Conservation (phyloP, 176 grass and related monocot species). For the Rhipidocladum racemiflorum region DNA sequence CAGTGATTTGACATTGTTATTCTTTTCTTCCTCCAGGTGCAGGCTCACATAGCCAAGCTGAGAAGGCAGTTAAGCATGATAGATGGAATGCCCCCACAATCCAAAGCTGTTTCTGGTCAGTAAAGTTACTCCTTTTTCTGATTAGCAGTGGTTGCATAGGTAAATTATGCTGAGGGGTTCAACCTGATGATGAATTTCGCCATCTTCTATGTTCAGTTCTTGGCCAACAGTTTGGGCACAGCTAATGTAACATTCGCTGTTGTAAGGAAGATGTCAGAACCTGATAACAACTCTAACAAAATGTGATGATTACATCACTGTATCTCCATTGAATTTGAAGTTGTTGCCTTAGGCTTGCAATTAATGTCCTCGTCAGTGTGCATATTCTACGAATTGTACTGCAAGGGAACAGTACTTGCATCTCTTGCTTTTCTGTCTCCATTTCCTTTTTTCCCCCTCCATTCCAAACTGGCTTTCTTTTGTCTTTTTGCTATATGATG, state of each 20-base stretch:
- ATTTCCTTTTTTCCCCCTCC: background rate
- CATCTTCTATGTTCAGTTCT: slow-evolving; percentile 30
- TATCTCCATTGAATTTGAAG: slow-evolving; percentile 9
- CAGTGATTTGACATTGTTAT: slow-evolving; percentile 10
- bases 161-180: background rate
- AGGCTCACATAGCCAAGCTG: slow-evolving; percentile 86
- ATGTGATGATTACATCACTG: background rate
- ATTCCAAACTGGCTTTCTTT: background rate
- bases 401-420: background rate
- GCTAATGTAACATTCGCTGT: slow-evolving; percentile 6
- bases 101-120: slow-evolving; percentile 71
- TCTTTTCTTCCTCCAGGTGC: slow-evolving; percentile 52
- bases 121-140: slow-evolving; percentile 30
- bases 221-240: slow-evolving; percentile 51
- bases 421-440: background rate
- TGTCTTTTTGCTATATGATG: background rate
- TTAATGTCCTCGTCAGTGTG: slow-evolving; percentile 17
- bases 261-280: slow-evolving; percentile 37
- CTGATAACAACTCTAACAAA: slow-evolving; percentile 23
- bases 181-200: slow-evolving; percentile 13
- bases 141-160: background rate
- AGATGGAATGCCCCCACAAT: slow-evolving; percentile 65
- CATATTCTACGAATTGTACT: slow-evolving; percentile 3
- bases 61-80: slow-evolving; percentile 91
- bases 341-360: background rate